Conservation (phyloP, 345 rosid genomes). For the Boechera retrofracta region DNA sequence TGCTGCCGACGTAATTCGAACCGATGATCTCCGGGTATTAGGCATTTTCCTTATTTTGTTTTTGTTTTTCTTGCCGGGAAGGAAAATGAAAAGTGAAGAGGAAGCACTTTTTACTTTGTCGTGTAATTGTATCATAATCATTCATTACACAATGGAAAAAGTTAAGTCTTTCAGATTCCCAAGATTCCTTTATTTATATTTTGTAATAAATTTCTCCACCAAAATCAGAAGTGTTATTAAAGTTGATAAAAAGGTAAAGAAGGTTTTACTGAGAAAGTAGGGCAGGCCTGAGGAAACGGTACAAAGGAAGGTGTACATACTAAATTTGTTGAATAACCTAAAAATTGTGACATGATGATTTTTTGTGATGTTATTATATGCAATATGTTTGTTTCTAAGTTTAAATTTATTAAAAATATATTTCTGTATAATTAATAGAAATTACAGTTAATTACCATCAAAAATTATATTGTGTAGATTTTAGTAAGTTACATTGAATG, state of each 20-base stretch:
- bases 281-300: neutral
- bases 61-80: neutral
- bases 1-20: slow-evolving; percentile 7
- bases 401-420: too few relatives aligned
- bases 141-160: neutral
- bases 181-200: neutral
- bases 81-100: slow-evolving; percentile 6
- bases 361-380: too few relatives aligned
- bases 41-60: neutral
- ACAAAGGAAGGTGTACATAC: neutral
- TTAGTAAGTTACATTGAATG: too few relatives aligned
- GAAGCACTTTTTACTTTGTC: neutral
- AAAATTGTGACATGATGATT: neutral
- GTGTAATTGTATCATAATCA: neutral
- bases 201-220: slow-evolving; percentile 6
- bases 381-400: too few relatives aligned
- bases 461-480: too few relatives aligned
- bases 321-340: neutral
- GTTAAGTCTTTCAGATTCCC: slow-evolving; percentile 23
- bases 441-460: too few relatives aligned
- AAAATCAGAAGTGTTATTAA: neutral
- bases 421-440: too few relatives aligned
- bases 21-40: slow-evolving; percentile 17
- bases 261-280: neutral
- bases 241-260: neutral